Evolutionary conservation across 306 rosid species (phyloP), one percentile per base, ranked within the genome.

Genomic region (Begonia fuchsioides): DNA sequence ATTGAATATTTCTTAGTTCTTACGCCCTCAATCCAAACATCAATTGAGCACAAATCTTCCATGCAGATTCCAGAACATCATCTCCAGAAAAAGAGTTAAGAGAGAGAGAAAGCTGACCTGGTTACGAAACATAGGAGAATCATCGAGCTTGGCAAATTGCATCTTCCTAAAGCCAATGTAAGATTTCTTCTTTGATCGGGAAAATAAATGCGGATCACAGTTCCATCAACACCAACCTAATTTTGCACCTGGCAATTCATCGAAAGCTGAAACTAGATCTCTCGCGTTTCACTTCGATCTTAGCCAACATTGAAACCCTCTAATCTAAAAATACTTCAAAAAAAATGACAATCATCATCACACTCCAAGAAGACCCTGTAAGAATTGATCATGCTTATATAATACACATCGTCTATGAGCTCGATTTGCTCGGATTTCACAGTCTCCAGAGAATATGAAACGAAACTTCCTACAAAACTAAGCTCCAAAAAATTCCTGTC

Each of bases 91-190:
- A 8, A 41, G 10, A 9, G 54, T 13, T 5, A 2, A 15, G 15
- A 50, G 43, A 40, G 44, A 46, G 40, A 20, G 39, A 57, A n/a
- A n/a, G 50, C 58, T 52, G 46, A 90, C 98, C 98, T 92, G 98
- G 81, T 92, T 92, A 66, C 98, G 98, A 78, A 92, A 92, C 98
- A 92, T 92, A 44, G 98, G 98, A 67, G 98, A 92, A 61, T 92
- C 98, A 56, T 92, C 98, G 58, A 92, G 94, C 94, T 92, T 92
- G 1, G 96, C 72, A 71, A 85, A 92, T 71, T 73, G 98, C 98
- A 92, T 92, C 63, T 85, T 70, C 11, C n/a, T 17, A 50, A 55
- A 59, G 63, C 35, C 51, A 56, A 49, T 15, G n/a, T 16, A 35
- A 68, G 16, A 32, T 10, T 43, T 15, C 50, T 20, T 43, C 59